Percentiles rank a stretch among this genome's conserved stretches.
Evolutionary conservation across 2,329 filamentous ascomycete species (phyloP).

Genomic region (Aspergillus versicolor): DNA sequence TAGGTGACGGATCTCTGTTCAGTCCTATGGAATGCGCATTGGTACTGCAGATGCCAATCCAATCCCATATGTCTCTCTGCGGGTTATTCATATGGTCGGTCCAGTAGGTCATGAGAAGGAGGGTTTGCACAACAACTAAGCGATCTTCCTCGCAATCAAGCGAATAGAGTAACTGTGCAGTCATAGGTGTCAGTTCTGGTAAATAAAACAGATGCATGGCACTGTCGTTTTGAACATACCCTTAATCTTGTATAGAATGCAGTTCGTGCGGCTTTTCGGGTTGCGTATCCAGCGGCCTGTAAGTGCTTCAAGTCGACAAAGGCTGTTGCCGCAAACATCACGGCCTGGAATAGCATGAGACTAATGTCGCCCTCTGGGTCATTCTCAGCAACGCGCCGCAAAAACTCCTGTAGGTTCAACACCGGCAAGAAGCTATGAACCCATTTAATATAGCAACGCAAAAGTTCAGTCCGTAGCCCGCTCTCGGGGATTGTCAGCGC

Average conservation of each 20-base stretch:
- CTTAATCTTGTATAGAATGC: conserved; percentile 81
- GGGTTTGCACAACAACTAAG: conserved; percentile 76
- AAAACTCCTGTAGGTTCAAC: conserved; percentile 61
- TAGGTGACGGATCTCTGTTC: conserved; percentile 19
- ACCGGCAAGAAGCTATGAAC: conserved; percentile 90
- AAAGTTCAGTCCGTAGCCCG: conserved; percentile 70
- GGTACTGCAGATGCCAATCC: conserved; percentile 26
- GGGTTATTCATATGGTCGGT: conserved; percentile 83
- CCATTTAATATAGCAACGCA: conserved; percentile 78
- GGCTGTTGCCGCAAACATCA: conserved; percentile 85
- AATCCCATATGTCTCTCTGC: conserved; percentile 65
- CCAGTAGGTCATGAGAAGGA: conserved; percentile 90
- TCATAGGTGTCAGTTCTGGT: conserved; percentile 5
- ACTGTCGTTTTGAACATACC: conserved; percentile 46
- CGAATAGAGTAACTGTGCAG: conserved; percentile 71
- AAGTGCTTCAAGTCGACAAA: conserved; percentile 76
- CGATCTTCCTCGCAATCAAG: conserved; percentile 88
- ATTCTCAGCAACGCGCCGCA: conserved; percentile 56
- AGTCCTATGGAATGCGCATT: conserved; percentile 25
- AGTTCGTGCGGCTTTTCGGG: conserved; percentile 74
- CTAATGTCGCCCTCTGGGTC: conserved; percentile 72
- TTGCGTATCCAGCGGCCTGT: conserved; percentile 70
- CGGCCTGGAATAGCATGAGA: conserved; percentile 82
- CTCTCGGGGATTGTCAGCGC: conserved; percentile 70
- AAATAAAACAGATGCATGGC: conserved; percentile 32